Evolutionary conservation across 352 stramenopile species (phyloP).

Genomic region (Phytophthora pluvialis): DNA sequence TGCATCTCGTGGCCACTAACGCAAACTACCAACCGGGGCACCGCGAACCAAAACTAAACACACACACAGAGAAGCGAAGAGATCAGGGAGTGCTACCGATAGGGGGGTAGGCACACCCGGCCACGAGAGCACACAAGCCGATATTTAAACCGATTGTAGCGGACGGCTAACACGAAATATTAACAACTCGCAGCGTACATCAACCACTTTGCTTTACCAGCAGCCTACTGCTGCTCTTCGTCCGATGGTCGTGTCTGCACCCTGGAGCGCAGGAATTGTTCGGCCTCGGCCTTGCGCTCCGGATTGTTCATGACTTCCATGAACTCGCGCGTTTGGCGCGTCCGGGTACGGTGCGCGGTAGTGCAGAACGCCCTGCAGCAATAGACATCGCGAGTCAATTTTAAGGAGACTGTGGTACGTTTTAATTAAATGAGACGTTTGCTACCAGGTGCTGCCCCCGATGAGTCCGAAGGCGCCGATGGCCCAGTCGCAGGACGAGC

Average conservation of each 20-base stretch:
- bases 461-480: constrained; percentile 70
- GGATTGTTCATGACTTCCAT: constrained; percentile 89
- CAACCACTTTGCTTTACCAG: not conserved
- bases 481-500: constrained; percentile 69
- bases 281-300: constrained; percentile 67
- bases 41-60: not conserved
- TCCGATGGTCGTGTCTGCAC: constrained; percentile 39
- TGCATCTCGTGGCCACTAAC: constrained; percentile 7
- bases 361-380: constrained; percentile 64
- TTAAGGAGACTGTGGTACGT: too few species aligned
- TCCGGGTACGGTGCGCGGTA: constrained; percentile 53
- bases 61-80: too few species aligned
- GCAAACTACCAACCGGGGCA: not conserved
- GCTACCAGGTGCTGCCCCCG: constrained; percentile 58
- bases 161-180: constrained; percentile 37
- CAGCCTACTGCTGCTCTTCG: constrained; percentile 19
- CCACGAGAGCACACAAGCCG: constrained; percentile 29
- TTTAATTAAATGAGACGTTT: too few species aligned
- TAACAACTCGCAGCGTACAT: constrained; percentile 30
- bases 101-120: constrained; percentile 16
- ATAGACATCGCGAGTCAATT: not conserved
- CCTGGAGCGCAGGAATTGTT: constrained; percentile 77
- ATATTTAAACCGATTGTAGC: constrained; percentile 40
- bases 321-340: constrained; percentile 74
- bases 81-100: constrained; percentile 9